Conservation (phyloP, 148 eudicot species). For the Camellia sinensis region DNA sequence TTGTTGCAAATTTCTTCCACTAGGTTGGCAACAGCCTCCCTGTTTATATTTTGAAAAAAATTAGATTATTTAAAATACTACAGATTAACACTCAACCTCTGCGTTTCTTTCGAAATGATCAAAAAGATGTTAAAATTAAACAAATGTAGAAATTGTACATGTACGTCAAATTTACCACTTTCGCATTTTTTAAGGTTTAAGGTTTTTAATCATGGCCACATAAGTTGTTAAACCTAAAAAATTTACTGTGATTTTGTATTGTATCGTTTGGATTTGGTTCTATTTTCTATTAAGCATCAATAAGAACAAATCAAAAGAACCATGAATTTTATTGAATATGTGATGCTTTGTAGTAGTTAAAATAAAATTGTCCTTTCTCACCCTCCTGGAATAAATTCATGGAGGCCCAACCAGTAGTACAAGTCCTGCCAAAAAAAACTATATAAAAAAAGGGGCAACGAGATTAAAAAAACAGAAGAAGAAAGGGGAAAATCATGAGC, state of each 20-base stretch:
- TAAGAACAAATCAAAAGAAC: not conserved
- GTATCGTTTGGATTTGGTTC: not conserved
- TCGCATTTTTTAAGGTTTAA: not conserved
- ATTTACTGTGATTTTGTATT: not conserved
- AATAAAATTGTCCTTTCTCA: conserved; percentile 20
- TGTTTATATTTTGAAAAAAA: conserved; percentile 13
- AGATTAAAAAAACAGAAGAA: not conserved
- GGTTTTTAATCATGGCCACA: not conserved
- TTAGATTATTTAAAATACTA: not conserved
- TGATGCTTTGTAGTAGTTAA: not conserved
- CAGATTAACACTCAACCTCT: not conserved
- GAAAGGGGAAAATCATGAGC: not conserved
- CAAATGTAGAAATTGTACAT: not conserved
- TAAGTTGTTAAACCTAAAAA: not conserved
- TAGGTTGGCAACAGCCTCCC: conserved; percentile 31
- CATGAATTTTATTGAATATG: too few relatives aligned
- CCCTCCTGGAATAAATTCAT: conserved; percentile 45
- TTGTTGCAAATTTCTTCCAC: conserved; percentile 23
- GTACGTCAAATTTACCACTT: not conserved
- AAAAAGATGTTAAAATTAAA: not conserved
- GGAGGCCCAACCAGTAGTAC: conserved; percentile 38
- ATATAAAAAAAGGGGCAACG: too few relatives aligned
- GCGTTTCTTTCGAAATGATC: not conserved
- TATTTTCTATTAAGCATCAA: not conserved
- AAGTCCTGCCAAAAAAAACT: conserved; percentile 27